Evolutionary conservation across 495 filamentous ascomycete species (phyloP).

Genomic region (Melanomma pulvis-pyrius): DNA sequence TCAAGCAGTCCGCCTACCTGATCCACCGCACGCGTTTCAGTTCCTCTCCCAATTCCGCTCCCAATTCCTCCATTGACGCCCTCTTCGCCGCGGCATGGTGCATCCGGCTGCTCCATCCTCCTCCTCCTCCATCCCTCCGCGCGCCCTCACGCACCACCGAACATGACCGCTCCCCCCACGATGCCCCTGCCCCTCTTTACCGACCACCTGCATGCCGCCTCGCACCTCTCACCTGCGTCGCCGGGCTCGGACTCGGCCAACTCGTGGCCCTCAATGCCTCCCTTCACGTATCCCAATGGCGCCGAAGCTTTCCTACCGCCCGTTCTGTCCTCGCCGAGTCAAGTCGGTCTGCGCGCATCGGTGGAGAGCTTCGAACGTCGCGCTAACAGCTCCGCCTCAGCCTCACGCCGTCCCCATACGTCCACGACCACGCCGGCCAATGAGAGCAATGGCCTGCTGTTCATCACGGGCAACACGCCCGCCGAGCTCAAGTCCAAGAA

Average conservation of each 20-base stretch:
- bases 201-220: slow-evolving; percentile 5
- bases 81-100: neutral
- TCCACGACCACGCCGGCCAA: slow-evolving; percentile 8
- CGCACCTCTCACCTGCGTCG: slow-evolving; percentile 12
- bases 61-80: neutral
- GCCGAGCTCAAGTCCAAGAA: slow-evolving; percentile 25
- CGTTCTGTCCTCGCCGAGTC: slow-evolving; percentile 3
- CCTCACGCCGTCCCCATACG: neutral
- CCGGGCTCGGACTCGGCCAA: neutral
- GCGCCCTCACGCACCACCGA: neutral
- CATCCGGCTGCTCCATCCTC: neutral
- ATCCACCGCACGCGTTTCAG: neutral
- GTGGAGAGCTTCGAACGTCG: neutral
- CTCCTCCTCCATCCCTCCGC: neutral
- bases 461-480: slow-evolving; percentile 35
- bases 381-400: slow-evolving; percentile 7
- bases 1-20: too few relatives aligned
- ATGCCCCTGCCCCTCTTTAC: slow-evolving; percentile 9
- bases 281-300: slow-evolving; percentile 15
- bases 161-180: neutral
- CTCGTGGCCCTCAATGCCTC: slow-evolving; percentile 26
- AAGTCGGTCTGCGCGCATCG: slow-evolving; percentile 2
- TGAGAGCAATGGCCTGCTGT: slow-evolving; percentile 19
- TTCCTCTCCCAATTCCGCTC: too few relatives aligned
- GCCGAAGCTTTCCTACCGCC: neutral